A percentile compares a stretch with the other conserved stretches of the same genome.
Conservation (phyloP, 139 green algal species). For the Micromonas commoda region DNA sequence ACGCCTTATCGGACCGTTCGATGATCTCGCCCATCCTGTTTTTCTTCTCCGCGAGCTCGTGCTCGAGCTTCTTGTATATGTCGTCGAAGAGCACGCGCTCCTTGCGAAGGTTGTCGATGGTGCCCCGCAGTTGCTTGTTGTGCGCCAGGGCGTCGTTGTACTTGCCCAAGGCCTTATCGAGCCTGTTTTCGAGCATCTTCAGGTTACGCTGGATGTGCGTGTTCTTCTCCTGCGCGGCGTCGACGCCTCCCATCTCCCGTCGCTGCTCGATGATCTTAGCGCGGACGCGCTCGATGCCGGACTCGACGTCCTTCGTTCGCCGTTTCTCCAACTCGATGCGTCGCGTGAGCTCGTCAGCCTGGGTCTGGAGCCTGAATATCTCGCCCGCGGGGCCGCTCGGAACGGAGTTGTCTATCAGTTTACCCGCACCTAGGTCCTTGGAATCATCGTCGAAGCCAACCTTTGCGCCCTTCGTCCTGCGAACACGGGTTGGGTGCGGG, state of each 20-base stretch:
- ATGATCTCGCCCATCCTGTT: constrained; percentile 72
- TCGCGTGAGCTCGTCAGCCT: constrained; percentile 25
- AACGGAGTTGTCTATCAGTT: too few species aligned
- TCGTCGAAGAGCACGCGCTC: constrained; percentile 82
- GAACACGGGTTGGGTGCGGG: too few species aligned
- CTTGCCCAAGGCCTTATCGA: constrained; percentile 69
- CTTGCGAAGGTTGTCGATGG: constrained; percentile 71
- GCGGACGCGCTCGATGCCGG: constrained; percentile 22
- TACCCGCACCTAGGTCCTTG: too few species aligned
- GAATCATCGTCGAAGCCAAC: too few species aligned
- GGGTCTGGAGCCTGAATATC: not conserved
- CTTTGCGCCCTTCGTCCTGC: too few species aligned
- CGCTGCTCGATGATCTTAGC: constrained; percentile 39
- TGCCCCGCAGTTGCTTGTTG: constrained; percentile 64
- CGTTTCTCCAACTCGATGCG: constrained; percentile 39
- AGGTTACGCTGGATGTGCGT: constrained; percentile 61
- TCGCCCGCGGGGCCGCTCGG: not conserved
- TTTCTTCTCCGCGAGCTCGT: constrained; percentile 61
- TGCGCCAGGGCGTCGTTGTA: constrained; percentile 62
- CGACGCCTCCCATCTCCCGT: constrained; percentile 65
- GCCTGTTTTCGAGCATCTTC: constrained; percentile 72
- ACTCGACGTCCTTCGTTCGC: constrained; percentile 32
- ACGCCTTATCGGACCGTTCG: constrained; percentile 44
- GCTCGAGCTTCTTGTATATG: constrained; percentile 70
- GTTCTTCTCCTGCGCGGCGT: constrained; percentile 57